Conservation (phyloP, 306 rosid genomes). For the Prosopis cineraria region DNA sequence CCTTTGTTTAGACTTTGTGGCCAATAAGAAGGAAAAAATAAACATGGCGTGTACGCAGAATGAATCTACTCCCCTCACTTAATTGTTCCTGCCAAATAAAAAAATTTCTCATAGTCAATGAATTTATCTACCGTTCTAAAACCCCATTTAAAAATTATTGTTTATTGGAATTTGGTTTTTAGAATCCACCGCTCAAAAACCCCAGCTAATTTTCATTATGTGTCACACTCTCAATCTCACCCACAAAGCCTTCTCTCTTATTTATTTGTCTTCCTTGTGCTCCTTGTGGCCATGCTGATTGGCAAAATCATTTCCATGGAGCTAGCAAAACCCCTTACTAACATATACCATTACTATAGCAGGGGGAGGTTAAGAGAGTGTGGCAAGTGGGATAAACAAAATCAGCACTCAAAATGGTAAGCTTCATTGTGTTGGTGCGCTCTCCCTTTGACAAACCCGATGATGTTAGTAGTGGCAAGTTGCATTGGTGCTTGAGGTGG, state of each 20-base stretch:
- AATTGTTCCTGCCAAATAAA: no score
- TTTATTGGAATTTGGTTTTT: neutral
- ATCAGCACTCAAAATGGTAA: no score
- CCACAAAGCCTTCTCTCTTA: neutral
- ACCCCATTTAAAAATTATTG: no score
- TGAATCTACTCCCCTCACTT: no score
- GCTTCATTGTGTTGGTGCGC: constrained; percentile 68
- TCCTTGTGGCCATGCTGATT: constrained; percentile 68
- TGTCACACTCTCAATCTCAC: neutral
- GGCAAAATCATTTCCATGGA: constrained; percentile 69
- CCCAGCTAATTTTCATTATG: neutral
- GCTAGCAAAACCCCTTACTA: constrained; percentile 55
- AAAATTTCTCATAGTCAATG: no score
- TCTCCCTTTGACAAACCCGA: no score
- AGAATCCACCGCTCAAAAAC: neutral
- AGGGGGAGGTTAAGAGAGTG: constrained; percentile 69
- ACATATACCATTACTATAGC: constrained; percentile 73
- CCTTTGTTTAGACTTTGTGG: no score
- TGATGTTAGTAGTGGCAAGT: no score
- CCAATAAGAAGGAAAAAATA: no score
- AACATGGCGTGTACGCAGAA: no score
- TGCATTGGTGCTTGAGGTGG: no score
- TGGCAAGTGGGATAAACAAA: constrained; percentile 70
- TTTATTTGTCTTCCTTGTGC: constrained; percentile 30
- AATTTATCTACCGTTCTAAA: no score